A percentile compares a stretch with the other conserved stretches of the same genome.
Conservation (phyloP, 352 stramenopile species). For the Globisporangium nodosum region DNA sequence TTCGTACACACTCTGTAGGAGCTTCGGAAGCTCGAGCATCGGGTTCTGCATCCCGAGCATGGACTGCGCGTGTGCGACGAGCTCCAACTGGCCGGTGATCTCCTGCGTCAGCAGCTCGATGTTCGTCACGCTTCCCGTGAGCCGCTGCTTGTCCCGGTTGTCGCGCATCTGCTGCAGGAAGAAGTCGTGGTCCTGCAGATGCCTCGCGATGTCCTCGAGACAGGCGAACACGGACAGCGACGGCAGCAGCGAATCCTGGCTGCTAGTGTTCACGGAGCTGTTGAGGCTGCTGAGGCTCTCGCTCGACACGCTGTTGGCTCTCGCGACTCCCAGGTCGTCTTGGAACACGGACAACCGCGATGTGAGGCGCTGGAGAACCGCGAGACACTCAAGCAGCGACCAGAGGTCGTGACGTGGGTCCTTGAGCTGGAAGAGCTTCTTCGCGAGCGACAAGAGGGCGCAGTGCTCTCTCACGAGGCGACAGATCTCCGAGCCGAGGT, state of each 20-base stretch:
- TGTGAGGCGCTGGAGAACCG: constrained; percentile 36
- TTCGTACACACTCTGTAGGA: constrained; percentile 13
- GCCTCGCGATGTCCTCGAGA: constrained; percentile 44
- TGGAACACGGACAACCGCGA: constrained; percentile 26
- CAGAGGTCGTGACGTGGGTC: constrained; percentile 43
- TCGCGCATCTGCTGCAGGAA: constrained; percentile 33
- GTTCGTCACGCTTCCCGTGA: constrained; percentile 10
- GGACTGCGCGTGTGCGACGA: constrained; percentile 23
- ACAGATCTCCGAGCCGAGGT: constrained; percentile 43
- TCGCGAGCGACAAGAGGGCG: constrained; percentile 36
- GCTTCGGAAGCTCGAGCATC: constrained; percentile 23
- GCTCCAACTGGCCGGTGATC: constrained; percentile 30
- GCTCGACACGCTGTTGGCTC: constrained; percentile 14
- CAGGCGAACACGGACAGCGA: constrained; percentile 37
- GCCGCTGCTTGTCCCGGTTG: constrained; percentile 9
- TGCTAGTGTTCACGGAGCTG: constrained; percentile 12
- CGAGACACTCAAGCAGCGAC: constrained; percentile 47
- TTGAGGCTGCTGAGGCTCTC: constrained; percentile 12
- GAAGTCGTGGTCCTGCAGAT: constrained; percentile 62
- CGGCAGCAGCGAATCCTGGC: constrained; percentile 13
- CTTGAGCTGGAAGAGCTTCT: constrained; percentile 43
- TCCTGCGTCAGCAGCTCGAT: constrained; percentile 27
- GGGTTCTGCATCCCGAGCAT: constrained; percentile 26
- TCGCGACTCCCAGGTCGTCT: not conserved
- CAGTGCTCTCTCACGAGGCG: constrained; percentile 52